Evolutionary conservation across 208 protist species (phyloP).

Genomic region (Leishmania major): DNA sequence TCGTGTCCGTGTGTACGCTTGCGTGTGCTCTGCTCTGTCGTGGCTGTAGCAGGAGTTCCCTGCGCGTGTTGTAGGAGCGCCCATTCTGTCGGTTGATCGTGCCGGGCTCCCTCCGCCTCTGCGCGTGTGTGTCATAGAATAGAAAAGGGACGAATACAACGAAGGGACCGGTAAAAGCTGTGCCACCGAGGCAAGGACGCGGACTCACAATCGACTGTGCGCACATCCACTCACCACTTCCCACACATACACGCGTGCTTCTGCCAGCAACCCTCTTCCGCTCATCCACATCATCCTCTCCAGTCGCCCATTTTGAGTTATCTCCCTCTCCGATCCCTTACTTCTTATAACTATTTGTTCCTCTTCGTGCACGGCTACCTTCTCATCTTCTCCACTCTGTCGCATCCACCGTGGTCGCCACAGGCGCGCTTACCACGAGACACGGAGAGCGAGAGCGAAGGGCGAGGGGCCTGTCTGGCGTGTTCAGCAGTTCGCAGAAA

Average conservation of each 20-base stretch:
- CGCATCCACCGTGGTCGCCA: background rate
- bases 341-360: background rate
- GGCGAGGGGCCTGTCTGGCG: background rate
- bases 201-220: background rate
- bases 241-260: background rate
- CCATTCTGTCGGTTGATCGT: too few species aligned
- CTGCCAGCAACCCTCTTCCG: background rate
- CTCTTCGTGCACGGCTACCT: background rate
- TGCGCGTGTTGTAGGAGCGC: too few species aligned
- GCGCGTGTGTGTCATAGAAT: background rate
- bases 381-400: background rate
- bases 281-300: background rate
- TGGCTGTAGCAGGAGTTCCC: too few species aligned
- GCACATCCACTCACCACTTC: background rate
- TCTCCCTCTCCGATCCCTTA: background rate
- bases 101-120: background rate
- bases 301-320: background rate
- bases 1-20: background rate
- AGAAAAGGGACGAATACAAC: background rate
- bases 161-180: too few species aligned
- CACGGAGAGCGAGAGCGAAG: background rate
- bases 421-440: background rate
- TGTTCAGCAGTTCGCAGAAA: background rate
- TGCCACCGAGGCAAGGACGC: background rate
- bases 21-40: background rate